phyloP scores from a whole-genome alignment of 1,284 basidiomycete genomes.

The Fomitopsis palustris region DNA sequence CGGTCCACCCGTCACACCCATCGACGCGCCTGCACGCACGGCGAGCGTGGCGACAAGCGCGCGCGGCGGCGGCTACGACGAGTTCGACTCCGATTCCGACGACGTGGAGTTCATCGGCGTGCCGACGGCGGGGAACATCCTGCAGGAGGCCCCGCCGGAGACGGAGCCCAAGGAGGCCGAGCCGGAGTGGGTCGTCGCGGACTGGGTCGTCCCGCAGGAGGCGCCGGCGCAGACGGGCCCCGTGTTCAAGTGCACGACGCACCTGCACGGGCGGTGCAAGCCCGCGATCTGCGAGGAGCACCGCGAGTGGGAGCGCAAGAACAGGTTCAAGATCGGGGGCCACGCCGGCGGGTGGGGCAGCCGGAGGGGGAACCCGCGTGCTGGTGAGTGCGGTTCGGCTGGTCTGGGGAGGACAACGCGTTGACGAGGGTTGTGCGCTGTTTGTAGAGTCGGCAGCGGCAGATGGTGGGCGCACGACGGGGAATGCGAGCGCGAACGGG shows the following conservation, averaged over 20 bases:
- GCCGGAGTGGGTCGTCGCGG: not conserved
- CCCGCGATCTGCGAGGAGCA: constrained; percentile 24
- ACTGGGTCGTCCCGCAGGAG: not conserved
- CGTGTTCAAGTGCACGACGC: constrained; percentile 13
- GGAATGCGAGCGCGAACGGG: not conserved
- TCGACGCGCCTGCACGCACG: not conserved
- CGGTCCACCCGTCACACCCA: not conserved
- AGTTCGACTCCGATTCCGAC: constrained; percentile 1
- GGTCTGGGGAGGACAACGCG: not conserved
- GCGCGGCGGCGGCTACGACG: constrained; percentile 3
- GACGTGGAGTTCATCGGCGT: not conserved
- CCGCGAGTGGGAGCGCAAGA: constrained; percentile 10
- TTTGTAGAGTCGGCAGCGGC: not conserved
- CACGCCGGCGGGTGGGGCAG: not conserved
- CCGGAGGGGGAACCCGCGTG: not conserved
- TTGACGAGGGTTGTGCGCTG: not conserved
- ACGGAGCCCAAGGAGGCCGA: constrained; percentile 1
- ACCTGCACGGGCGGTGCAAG: constrained; percentile 18
- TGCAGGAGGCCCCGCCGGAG: not conserved
- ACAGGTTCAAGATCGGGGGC: not conserved
- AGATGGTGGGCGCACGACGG: not conserved
- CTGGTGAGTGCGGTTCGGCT: not conserved
- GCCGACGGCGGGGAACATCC: not conserved
- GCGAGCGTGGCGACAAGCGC: constrained; percentile 1
- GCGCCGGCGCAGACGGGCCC: not conserved